Evolutionary conservation across 768 basidiomycete genomes (phyloP).

Genomic region (Naganishia antarctica): DNA sequence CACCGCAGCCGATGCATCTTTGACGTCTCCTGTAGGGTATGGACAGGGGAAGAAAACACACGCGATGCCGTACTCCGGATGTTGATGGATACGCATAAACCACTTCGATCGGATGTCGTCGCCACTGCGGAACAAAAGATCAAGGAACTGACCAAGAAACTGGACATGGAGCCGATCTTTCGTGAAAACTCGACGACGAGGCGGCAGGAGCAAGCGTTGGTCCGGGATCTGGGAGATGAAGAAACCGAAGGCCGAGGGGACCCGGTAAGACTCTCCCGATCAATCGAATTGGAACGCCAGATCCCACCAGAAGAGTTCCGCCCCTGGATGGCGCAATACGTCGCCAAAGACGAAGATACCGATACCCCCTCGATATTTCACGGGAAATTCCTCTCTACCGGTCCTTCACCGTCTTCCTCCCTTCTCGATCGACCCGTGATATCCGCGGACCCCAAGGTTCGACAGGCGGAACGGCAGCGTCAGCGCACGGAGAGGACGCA

Average conservation of each 20-base stretch:
- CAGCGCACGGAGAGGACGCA: constrained; percentile 57
- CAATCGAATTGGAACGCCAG: constrained; percentile 20
- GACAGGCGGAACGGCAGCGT: constrained; percentile 48
- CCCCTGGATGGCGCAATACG: constrained; percentile 28
- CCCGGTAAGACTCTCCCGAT: background rate
- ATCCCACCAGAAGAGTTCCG: constrained; percentile 26
- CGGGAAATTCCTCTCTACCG: constrained; percentile 40
- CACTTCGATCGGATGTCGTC: constrained; percentile 59
- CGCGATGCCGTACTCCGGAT: constrained; percentile 71
- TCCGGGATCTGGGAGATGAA: background rate
- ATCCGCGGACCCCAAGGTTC: constrained; percentile 20
- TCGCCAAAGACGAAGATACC: constrained; percentile 22
- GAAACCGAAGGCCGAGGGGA: background rate
- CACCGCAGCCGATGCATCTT: too few relatives aligned
- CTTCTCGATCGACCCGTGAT: constrained; percentile 22
- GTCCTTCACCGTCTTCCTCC: constrained; percentile 2
- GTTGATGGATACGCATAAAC: constrained; percentile 82
- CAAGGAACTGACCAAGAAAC: constrained; percentile 34
- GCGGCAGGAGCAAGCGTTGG: constrained; percentile 43
- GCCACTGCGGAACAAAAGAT: constrained; percentile 47
- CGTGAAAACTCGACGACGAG: constrained; percentile 41
- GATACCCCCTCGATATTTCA: constrained; percentile 39
- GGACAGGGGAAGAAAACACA: constrained; percentile 70
- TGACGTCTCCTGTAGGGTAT: constrained; percentile 51
- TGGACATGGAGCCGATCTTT: constrained; percentile 51